These are phyloP conservation scores for Lepiota venenata DNA, from an alignment of 768 basidiomycete genomes.

Conservation along the genomic window DNA sequence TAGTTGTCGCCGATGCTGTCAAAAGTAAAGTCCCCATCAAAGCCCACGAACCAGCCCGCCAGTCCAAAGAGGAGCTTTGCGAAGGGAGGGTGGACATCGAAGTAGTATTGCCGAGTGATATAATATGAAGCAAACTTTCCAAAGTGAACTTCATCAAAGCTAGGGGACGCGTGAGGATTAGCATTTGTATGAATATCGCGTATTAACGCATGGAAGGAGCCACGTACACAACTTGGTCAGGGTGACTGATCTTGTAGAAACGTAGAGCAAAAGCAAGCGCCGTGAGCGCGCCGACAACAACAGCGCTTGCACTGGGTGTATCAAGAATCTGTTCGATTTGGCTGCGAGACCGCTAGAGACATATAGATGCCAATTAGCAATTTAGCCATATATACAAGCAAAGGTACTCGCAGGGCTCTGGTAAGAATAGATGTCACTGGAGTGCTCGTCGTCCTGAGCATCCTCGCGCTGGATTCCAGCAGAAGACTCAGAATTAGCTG, in stretches of 20 bases:
- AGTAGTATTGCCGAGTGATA: conserved; percentile 91
- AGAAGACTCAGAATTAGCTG: conserved; percentile 16
- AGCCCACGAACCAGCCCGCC: conserved; percentile 95
- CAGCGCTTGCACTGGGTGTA: conserved; percentile 56
- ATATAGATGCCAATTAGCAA: background rate
- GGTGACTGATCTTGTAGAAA: conserved; percentile 93
- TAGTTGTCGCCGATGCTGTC: conserved; percentile 96
- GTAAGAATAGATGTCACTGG: conserved; percentile 34
- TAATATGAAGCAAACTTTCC: conserved; percentile 98
- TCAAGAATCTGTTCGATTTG: conserved; percentile 61
- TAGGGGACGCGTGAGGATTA: conserved; percentile 25
- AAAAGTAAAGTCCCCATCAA: conserved; percentile 92
- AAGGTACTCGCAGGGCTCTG: conserved; percentile 42
- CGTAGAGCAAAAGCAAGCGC: conserved; percentile 77
- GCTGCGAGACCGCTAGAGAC: conserved; percentile 49
- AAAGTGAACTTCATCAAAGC: conserved; percentile 98
- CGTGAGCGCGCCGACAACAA: conserved; percentile 63
- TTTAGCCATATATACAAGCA: background rate
- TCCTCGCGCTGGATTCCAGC: conserved; percentile 21
- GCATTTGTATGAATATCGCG: background rate
- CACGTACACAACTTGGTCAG: conserved; percentile 91
- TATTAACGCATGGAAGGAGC: background rate
- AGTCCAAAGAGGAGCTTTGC: conserved; percentile 94
- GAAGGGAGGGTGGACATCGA: conserved; percentile 98
- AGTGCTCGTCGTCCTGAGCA: conserved; percentile 52